These are phyloP conservation scores for Hortiboletus campestris DNA, from an alignment of 768 basidiomycete genomes.

Conservation along the genomic window DNA sequence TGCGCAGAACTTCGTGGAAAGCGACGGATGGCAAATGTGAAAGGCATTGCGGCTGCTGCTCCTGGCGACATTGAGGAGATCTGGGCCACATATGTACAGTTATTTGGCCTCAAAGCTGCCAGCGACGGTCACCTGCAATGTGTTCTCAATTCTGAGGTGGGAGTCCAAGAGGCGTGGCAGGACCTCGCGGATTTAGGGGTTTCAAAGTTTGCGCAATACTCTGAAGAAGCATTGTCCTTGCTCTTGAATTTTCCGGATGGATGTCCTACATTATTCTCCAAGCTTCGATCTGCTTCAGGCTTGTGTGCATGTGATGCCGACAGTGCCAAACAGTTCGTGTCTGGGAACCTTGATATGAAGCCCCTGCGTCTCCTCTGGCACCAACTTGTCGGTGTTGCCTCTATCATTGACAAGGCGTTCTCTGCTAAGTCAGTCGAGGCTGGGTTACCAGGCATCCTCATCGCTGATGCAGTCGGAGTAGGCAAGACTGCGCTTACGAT, in stretches of 20 bases:
- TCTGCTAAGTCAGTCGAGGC: neutral
- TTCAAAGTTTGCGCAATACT: neutral
- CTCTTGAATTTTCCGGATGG: neutral
- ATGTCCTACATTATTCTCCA: neutral
- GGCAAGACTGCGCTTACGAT: constrained; percentile 7
- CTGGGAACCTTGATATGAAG: constrained; percentile 1
- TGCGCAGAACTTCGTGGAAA: too few relatives aligned
- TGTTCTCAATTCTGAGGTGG: neutral
- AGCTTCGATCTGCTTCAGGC: neutral
- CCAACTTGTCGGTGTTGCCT: constrained; percentile 5
- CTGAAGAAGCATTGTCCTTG: neutral
- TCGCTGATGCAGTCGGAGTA: neutral
- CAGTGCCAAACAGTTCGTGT: neutral
- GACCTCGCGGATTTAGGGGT: constrained; percentile 1
- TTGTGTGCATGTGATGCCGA: constrained; percentile 2
- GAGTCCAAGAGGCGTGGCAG: neutral
- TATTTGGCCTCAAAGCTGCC: neutral
- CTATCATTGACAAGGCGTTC: neutral
- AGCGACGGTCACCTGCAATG: neutral
- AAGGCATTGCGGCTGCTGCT: neutral
- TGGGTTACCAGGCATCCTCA: neutral
- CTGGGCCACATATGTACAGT: constrained; percentile 2
- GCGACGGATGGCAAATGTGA: neutral
- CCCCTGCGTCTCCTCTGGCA: constrained; percentile 7
- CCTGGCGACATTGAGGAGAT: constrained; percentile 7